phyloP scores from a whole-genome alignment of 2,329 filamentous ascomycete species.

The Xylaria sp. region DNA sequence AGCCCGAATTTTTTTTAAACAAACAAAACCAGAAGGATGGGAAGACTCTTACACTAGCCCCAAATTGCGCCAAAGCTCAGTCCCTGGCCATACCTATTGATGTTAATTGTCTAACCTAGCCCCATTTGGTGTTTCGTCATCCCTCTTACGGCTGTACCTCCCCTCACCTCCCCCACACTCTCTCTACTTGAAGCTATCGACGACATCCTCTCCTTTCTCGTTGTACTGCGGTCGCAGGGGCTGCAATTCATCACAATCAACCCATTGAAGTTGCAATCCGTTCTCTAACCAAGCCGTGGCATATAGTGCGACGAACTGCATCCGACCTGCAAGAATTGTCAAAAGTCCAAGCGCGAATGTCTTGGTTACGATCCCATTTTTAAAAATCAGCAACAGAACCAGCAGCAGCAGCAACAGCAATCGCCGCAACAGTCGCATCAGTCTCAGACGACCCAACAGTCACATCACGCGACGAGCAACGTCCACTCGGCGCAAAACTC shows the following conservation, averaged over 20 bases:
- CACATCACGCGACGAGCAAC: constrained; percentile 63
- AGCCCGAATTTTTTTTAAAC: not conserved
- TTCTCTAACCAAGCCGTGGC: constrained; percentile 23
- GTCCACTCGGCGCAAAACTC: constrained; percentile 76
- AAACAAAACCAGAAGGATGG: constrained; percentile 16
- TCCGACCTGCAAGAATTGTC: constrained; percentile 89
- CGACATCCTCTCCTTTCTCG: constrained; percentile 8
- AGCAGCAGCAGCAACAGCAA: constrained; percentile 59
- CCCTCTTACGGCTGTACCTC: constrained; percentile 15
- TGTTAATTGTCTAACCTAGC: constrained; percentile 34
- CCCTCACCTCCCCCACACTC: constrained; percentile 25
- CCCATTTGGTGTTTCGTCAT: constrained; percentile 35
- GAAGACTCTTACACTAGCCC: constrained; percentile 24
- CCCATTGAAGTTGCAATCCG: constrained; percentile 11
- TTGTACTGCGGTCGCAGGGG: not conserved
- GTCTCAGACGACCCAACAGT: constrained; percentile 57
- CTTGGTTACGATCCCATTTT: constrained; percentile 89
- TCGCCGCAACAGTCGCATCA: constrained; percentile 64
- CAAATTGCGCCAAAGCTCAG: constrained; percentile 26
- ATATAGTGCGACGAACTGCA: constrained; percentile 93
- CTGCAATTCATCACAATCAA: constrained; percentile 8
- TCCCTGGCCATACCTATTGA: constrained; percentile 5
- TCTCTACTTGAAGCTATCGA: constrained; percentile 28
- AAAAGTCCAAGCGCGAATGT: constrained; percentile 88
- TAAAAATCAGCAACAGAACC: constrained; percentile 66